Percentiles rank a stretch among this genome's conserved stretches.
Evolutionary conservation across 192 early-diverging fungal genomes (phyloP).

Genomic region (Phlyctochytrium arcticum): DNA sequence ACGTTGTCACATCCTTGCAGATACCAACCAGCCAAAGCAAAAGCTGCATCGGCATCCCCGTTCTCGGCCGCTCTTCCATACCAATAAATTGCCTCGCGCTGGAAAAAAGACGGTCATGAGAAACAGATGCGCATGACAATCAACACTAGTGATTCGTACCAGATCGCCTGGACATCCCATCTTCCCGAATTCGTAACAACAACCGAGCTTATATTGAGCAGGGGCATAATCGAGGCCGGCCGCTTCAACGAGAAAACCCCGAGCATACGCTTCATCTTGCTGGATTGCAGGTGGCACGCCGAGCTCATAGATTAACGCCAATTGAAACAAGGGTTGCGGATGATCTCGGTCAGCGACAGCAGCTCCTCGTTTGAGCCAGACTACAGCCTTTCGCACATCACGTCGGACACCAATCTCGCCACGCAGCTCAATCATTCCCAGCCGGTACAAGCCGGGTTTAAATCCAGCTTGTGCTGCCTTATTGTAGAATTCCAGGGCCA

Average conservation of each 20-base stretch:
- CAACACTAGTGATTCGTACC: conserved; percentile 5
- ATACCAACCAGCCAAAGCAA: conserved; percentile 81
- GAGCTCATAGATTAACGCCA: conserved; percentile 72
- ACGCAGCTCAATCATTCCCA: conserved; percentile 72
- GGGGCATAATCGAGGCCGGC: conserved; percentile 63
- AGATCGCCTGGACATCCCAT: conserved; percentile 63
- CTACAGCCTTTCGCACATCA: conserved; percentile 69
- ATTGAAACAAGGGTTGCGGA: conserved; percentile 65
- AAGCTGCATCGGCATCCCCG: conserved; percentile 60
- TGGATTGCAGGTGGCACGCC: conserved; percentile 55
- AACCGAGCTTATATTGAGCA: conserved; percentile 69
- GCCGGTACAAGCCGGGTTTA: conserved; percentile 60
- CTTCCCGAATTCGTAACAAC: conserved; percentile 73
- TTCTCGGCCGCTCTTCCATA: conserved; percentile 76
- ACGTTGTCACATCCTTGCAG: conserved; percentile 67
- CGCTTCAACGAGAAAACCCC: conserved; percentile 58
- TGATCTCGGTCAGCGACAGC: conserved; percentile 57
- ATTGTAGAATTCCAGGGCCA: conserved; percentile 68
- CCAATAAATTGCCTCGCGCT: conserved; percentile 55
- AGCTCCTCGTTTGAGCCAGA: conserved; percentile 78
- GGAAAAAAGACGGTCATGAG: not conserved
- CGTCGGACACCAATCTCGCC: conserved; percentile 65
- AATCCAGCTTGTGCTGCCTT: conserved; percentile 67
- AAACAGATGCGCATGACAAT: not conserved
- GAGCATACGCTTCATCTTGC: conserved; percentile 39